These are phyloP conservation scores for Pecoramyces ruminantium DNA, from an alignment of 192 early-diverging fungal species.

Conservation along the genomic window DNA sequence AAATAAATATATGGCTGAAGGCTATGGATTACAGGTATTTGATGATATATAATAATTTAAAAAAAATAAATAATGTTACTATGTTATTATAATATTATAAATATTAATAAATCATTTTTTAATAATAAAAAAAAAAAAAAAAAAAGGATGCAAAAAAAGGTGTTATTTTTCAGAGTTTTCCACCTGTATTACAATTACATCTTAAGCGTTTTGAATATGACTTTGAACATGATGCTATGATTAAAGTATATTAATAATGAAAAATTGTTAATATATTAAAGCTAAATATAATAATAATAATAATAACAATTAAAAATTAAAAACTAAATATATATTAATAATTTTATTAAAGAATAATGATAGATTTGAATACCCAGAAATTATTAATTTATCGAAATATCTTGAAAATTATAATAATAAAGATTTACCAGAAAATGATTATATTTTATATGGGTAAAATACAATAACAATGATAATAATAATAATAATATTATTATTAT, in stretches of 20 bases:
- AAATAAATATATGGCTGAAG: constrained; percentile 89
- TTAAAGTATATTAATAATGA: constrained; percentile 49
- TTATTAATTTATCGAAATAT: not conserved
- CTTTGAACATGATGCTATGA: constrained; percentile 67
- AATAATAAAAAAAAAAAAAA: not conserved
- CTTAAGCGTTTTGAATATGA: constrained; percentile 98
- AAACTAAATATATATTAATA: not conserved
- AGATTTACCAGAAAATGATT: too few relatives aligned
- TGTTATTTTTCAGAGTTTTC: constrained; percentile 81
- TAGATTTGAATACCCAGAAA: not conserved
- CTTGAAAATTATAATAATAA: not conserved
- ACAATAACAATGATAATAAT: too few relatives aligned
- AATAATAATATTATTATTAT: too few relatives aligned
- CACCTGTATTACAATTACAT: constrained; percentile 88
- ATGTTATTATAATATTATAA: too few relatives aligned
- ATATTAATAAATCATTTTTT: too few relatives aligned
- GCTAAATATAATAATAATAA: too few relatives aligned
- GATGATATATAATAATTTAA: too few relatives aligned
- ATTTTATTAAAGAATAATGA: not conserved
- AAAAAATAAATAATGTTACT: too few relatives aligned
- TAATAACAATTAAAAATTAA: too few relatives aligned
- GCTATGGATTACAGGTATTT: constrained; percentile 63
- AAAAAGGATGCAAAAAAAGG: constrained; percentile 77
- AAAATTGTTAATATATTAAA: too few relatives aligned
- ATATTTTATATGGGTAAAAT: too few relatives aligned